Base-by-base conservation (phyloP, 2,329 filamentous ascomycete species). In the Ampelomyces quisqualis region DNA sequence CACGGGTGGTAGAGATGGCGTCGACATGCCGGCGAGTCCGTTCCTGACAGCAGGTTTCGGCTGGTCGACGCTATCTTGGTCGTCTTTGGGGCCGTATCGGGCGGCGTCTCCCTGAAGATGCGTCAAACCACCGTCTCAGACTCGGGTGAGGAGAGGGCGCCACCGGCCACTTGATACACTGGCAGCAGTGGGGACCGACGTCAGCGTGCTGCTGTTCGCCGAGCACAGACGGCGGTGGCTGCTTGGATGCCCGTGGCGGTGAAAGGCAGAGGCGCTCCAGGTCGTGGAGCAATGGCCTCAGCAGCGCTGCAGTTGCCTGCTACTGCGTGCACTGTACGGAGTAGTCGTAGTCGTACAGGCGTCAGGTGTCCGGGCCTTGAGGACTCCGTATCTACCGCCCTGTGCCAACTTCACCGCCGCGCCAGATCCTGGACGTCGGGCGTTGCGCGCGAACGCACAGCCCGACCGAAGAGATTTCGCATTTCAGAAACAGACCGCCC, bases 401-500 rank as follows among this genome's bases (percentile, higher is more conserved):
- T n/a, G n/a, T n/a, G 41, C 51, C 36, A 3, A 11, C 24, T 50
- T 57, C 56, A 59, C 56, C 56, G 55, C 57, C 55, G 52, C 53
- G 47, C 51, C 49, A 41, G 24, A 33, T 37, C 41, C 52, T 47
- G 47, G 42, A 34, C 47, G 44, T 60, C 55, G 57, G 58, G 56
- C 55, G 47, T 53, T 53, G n/a, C 15, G 26, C 26, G 26, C 23
- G 23, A 5, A n/a, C 26, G 26, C 26, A 28, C 26, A 28, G 26
- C 26, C 63, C 62, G 60, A 65, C 55, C 49, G 52, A 57, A 67
- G 64, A 64, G 54, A 60, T 67, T 65, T 56, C 55, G 50, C 47
- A 49, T 53, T 55, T 50, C 50, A 52, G 48, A 51, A 49, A 45
- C 45, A 26, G n/a, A n/a, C n/a, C n/a, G n/a, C n/a, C n/a, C n/a